These are phyloP conservation scores for Xerocomus brunneocitrinus DNA, from an alignment of 768 basidiomycete species.

Conservation along the genomic window DNA sequence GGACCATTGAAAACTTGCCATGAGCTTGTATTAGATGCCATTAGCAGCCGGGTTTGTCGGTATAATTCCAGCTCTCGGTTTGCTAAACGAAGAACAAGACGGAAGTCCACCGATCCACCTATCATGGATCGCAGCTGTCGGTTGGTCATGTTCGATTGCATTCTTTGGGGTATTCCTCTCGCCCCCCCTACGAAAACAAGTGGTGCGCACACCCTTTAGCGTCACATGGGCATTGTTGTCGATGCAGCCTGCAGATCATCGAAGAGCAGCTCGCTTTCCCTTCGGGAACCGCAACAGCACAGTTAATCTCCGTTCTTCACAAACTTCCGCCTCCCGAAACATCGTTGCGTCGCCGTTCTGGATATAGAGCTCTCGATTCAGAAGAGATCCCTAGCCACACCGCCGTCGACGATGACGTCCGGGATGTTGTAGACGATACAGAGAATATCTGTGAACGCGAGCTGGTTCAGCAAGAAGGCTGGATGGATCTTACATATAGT, in stretches of 20 bases:
- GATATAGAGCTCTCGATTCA: constrained; percentile 43
- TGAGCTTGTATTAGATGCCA: constrained; percentile 52
- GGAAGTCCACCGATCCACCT: constrained; percentile 72
- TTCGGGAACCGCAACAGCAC: constrained; percentile 93
- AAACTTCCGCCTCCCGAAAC: constrained; percentile 63
- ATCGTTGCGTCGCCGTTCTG: constrained; percentile 48
- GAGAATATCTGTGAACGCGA: constrained; percentile 38
- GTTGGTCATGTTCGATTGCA: constrained; percentile 88
- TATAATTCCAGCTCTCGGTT: constrained; percentile 82
- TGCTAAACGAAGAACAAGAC: constrained; percentile 72
- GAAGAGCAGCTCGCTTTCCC: constrained; percentile 94
- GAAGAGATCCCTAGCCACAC: constrained; percentile 29
- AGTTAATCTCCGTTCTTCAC: constrained; percentile 89
- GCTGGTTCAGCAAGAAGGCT: constrained; percentile 61
- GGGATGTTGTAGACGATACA: constrained; percentile 24
- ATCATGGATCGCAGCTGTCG: constrained; percentile 66
- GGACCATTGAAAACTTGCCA: background rate
- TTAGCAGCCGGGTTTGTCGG: constrained; percentile 87
- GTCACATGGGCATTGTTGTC: background rate
- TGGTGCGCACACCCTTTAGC: constrained; percentile 46
- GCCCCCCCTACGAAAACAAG: constrained; percentile 91
- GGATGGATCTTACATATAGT: constrained; percentile 73
- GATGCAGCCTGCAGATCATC: constrained; percentile 56
- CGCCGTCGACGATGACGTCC: constrained; percentile 4
- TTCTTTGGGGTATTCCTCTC: constrained; percentile 99